Conservation (phyloP, 1,139 yeast species). For the Nadsonia commutata region DNA sequence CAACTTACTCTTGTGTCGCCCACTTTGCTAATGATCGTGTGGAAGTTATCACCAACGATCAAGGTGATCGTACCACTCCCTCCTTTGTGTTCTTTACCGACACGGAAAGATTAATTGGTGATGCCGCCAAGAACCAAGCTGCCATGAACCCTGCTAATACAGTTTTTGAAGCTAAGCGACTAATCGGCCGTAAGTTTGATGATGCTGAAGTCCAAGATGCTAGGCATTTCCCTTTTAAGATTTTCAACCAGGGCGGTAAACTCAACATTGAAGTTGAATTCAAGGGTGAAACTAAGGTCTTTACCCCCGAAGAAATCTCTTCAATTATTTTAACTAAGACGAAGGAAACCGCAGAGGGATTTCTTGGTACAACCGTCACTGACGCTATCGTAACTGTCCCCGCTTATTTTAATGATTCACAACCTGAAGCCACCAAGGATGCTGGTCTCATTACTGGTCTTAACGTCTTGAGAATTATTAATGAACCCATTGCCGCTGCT, state of each 20-base stretch:
- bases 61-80: slow-evolving; percentile 97
- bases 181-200: slow-evolving; percentile 82
- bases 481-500: slow-evolving; percentile 96
- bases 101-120: slow-evolving; percentile 95
- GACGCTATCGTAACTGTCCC: slow-evolving; percentile 90
- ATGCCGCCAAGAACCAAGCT: slow-evolving; percentile 97
- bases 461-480: slow-evolving; percentile 83
- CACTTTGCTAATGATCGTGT: slow-evolving; percentile 82
- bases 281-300: slow-evolving; percentile 83
- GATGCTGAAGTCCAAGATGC: slow-evolving; percentile 82
- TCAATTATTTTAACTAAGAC: slow-evolving; percentile 89
- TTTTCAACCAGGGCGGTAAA: slow-evolving; percentile 69
- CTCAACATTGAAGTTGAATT: slow-evolving; percentile 84
- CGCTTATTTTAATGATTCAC: slow-evolving; percentile 92
- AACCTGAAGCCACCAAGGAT: slow-evolving; percentile 94
- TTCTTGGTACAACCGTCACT: slow-evolving; percentile 71
- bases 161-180: slow-evolving; percentile 92
- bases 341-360: slow-evolving; percentile 92
- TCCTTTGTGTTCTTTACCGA: slow-evolving; percentile 94
- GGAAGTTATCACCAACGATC: slow-evolving; percentile 93
- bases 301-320: slow-evolving; percentile 92
- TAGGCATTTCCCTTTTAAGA: slow-evolving; percentile 94
- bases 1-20: slow-evolving; percentile 97
- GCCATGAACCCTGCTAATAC: slow-evolving; percentile 95
- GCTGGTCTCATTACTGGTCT: slow-evolving; percentile 95